Base-by-base conservation (phyloP, 352 stramenopile genomes). In the Globisporangium rhizosaccharum region DNA sequence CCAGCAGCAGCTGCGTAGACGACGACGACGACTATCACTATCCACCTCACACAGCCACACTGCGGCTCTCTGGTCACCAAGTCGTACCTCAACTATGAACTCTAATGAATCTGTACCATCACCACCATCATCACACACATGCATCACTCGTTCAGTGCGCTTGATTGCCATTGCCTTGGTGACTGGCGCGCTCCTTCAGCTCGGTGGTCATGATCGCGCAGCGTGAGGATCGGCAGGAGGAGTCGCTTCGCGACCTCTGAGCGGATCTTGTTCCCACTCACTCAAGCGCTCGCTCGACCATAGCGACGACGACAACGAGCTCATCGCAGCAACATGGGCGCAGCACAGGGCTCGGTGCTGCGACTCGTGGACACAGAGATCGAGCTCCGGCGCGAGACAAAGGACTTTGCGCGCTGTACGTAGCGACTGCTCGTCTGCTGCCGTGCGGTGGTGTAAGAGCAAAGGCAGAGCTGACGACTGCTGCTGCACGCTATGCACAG, bases 321-420 rank as follows among this genome's bases (percentile, higher is more conserved):
- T 25, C 15, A 54, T 20, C 15, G 23, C 37, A 36, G 12, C 39
- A 44, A 0, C 18, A 88, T 90, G 78, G 81, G 81, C 2, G 76
- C 71, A 11, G 75, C 70, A 3, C 73, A 86, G 15, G 71, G 76
- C 17, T 82, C 71, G 0, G 68, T 71, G 26, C 72, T 88, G 50
- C 71, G 72, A 4, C 63, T 82, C n/a, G 66, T 82, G 37, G 76
- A 86, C 39, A 62, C 72, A 6, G 71, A 87, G 25, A 74, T 90
- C 52, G 77, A 93, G 58, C 57, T 91, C 48, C 74, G 74, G 23
- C 79, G 79, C 17, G 84, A 93, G 52, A 87, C 79, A 42, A 85
- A 82, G 57, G 82, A 90, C 51, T 93, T 91, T 66, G 82, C 84
- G 1, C 68, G 76, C 56, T 91, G 81, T 93, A 67, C 50, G 75